Evolutionary conservation across 331 rosid species (phyloP).

Genomic region (Quercus phellos): DNA sequence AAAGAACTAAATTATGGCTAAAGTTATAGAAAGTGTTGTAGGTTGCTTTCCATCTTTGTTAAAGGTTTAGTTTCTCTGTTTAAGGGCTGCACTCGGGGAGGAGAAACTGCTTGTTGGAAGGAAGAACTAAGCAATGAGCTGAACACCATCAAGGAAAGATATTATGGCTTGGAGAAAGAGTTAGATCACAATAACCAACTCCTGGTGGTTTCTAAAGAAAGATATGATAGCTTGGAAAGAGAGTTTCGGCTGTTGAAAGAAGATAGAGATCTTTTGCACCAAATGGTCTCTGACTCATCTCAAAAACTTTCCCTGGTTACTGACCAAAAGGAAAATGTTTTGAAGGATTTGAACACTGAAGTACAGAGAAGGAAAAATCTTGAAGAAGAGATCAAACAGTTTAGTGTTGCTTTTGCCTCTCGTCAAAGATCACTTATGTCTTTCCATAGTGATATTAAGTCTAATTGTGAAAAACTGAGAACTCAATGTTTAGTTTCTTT

Average conservation of each 20-base stretch:
- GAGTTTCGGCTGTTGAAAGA: constrained; percentile 52
- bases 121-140: constrained; percentile 43
- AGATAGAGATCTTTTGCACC: constrained; percentile 59
- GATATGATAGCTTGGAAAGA: constrained; percentile 50
- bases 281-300: constrained; percentile 49
- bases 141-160: constrained; percentile 37
- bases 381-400: constrained; percentile 65
- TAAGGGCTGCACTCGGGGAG: constrained; percentile 65
- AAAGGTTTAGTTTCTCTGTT: constrained; percentile 43
- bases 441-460: constrained; percentile 55
- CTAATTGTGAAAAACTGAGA: constrained; percentile 49
- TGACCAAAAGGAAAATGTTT: constrained; percentile 53
- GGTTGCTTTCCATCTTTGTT: constrained; percentile 19
- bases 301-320: constrained; percentile 45
- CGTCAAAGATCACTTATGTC: constrained; percentile 57
- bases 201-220: constrained; percentile 52
- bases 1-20: constrained; percentile 24
- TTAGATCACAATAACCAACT: constrained; percentile 36
- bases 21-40: constrained; percentile 21
- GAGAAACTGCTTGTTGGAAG: constrained; percentile 47
- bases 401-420: constrained; percentile 54
- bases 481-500: constrained; percentile 35
- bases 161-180: constrained; percentile 35
- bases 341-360: constrained; percentile 59
- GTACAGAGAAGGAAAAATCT: constrained; percentile 65